Conservation (phyloP, 345 rosid genomes). For the Eucalyptus pauciflora region DNA sequence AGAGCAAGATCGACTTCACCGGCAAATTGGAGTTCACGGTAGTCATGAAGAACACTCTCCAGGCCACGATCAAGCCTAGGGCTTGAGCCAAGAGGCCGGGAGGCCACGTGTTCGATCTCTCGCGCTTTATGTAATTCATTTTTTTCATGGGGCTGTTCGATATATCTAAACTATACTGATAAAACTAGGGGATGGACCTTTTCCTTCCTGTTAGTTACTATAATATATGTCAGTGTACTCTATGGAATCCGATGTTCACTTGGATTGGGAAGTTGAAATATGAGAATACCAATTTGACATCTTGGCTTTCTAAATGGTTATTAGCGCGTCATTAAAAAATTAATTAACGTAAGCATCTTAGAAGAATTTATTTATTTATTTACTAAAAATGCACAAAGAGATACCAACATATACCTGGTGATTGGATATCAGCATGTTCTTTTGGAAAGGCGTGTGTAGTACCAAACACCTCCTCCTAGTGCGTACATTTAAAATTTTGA, state of each 20-base stretch:
- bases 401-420: not conserved
- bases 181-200: not conserved
- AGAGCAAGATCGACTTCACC: conserved; percentile 43
- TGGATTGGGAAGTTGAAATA: not conserved
- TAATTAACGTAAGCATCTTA: not conserved
- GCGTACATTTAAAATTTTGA: not conserved
- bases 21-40: conserved; percentile 74
- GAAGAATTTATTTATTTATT: not conserved
- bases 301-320: not conserved
- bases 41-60: conserved; percentile 64
- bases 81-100: not conserved
- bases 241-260: not conserved
- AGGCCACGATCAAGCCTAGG: conserved; percentile 55
- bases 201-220: not conserved
- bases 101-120: not conserved
- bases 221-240: not conserved
- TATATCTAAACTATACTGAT: not conserved
- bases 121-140: not conserved
- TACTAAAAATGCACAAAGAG: not conserved
- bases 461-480: not conserved
- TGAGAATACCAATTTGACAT: not conserved
- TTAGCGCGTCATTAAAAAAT: not conserved
- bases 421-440: not conserved
- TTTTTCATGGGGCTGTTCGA: not conserved
- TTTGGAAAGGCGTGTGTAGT: not conserved